phyloP scores from a whole-genome alignment of 352 stramenopile species.

The Phytophthora macrochlamydospora region DNA sequence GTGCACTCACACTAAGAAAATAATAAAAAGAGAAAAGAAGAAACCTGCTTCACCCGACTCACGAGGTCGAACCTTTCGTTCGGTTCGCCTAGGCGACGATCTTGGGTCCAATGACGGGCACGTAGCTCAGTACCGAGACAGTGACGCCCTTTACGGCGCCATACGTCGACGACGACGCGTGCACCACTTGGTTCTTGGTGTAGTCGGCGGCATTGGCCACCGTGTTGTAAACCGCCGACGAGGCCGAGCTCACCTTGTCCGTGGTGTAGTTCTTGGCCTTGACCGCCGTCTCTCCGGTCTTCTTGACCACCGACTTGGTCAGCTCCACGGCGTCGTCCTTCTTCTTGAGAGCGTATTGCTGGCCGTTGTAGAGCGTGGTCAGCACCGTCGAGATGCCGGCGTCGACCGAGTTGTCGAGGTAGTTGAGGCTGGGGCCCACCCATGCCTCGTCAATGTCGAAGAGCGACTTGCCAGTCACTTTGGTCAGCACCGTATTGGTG shows the following conservation, averaged over 20 bases:
- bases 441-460: conserved; percentile 52
- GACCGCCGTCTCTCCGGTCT: conserved; percentile 33
- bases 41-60: not conserved
- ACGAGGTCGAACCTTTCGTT: conserved; percentile 12
- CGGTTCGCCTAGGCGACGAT: conserved; percentile 44
- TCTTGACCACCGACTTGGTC: conserved; percentile 33
- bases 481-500: conserved; percentile 57
- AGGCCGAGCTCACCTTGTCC: conserved; percentile 28
- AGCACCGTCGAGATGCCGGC: conserved; percentile 50
- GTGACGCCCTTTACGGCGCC: conserved; percentile 48
- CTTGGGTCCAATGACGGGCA: conserved; percentile 62
- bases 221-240: conserved; percentile 43
- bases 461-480: conserved; percentile 59
- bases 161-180: conserved; percentile 62
- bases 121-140: conserved; percentile 58
- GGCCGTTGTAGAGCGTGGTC: conserved; percentile 54
- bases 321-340: conserved; percentile 54
- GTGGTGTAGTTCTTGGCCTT: conserved; percentile 64
- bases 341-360: conserved; percentile 64
- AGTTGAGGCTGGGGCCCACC: conserved; percentile 52
- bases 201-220: conserved; percentile 56
- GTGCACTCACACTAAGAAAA: not conserved
- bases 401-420: conserved; percentile 67
- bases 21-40: conserved; percentile 1
- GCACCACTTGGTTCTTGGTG: conserved; percentile 58